Evolutionary conservation across 345 rosid species (phyloP), one percentile per base, ranked within the genome.

Genomic region (Microthlaspi erraticum): DNA sequence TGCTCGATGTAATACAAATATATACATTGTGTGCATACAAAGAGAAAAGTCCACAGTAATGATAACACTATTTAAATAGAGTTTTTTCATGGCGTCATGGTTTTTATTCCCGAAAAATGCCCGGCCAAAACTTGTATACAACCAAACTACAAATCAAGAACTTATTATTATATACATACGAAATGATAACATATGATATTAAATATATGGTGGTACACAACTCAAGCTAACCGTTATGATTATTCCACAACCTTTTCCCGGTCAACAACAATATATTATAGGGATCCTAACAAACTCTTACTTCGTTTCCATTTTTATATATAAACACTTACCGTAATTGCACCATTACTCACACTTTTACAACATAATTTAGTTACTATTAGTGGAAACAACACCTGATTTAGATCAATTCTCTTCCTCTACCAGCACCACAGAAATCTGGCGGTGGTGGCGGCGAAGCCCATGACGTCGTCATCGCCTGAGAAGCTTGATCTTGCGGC

Each of bases 71-170:
- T 62, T 62, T 63, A 76, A 76, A 69, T 63, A 63, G 51, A 51
- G 61, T 23, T 56, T 19, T 43, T 69, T 56, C 54, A 69, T 76
- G 59, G 75, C 79, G 79, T 76, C 79, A 76, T 76, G 66, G 75
- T 69, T 83, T 79, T 77, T 77, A 64, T 85, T 75, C 82, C 85
- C 76, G 80, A 81, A 80, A 78, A 77, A 75, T 79, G 83, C 80
- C 83, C 83, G 70, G 79, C 88, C 90, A 82, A 83, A 81, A 82
- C 79, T 82, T 84, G 83, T 80, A 86, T 88, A 88, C 81, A 84
- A 85, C 85, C 84, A 84, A 76, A 71, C 71, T 51, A 56, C 71
- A 70, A 72, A 58, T 58, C 72, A 51, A 42, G 32, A 65, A 33
- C 58, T 66, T 75, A 69, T 78, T 67, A 66, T 58, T 44, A 33